These are phyloP conservation scores for Vitis labrusca DNA, from an alignment of 164 flowering plant genomes.

Conservation along the genomic window DNA sequence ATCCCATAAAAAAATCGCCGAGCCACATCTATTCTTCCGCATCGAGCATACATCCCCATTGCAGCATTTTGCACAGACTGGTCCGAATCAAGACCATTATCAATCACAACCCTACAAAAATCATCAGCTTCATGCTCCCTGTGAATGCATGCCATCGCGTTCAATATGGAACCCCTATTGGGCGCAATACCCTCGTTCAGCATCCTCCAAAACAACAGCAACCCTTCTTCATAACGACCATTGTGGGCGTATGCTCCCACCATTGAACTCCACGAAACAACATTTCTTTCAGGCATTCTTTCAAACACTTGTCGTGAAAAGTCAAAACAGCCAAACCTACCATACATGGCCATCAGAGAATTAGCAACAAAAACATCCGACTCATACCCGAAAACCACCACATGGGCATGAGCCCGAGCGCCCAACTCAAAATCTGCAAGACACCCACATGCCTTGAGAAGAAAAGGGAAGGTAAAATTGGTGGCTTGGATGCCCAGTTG, in stretches of 20 bases:
- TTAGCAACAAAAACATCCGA: conserved; percentile 27
- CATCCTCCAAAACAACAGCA: conserved; percentile 28
- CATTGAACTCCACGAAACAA: conserved; percentile 39
- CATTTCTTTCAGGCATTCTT: conserved; percentile 25
- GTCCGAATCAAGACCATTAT: conserved; percentile 18
- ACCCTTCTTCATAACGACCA: conserved; percentile 19
- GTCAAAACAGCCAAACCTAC: conserved; percentile 20
- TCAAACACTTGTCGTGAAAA: conserved; percentile 29
- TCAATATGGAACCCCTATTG: conserved; percentile 20
- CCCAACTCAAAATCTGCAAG: conserved; percentile 18
- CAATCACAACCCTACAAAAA: conserved; percentile 19
- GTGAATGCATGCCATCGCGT: conserved; percentile 27
- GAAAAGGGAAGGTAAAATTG: conserved; percentile 33
- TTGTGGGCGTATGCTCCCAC: conserved; percentile 30
- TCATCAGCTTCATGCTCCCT: conserved; percentile 19
- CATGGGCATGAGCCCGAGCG: conserved; percentile 15
- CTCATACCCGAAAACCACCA: conserved; percentile 17
- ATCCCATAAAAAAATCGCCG: conserved; percentile 21
- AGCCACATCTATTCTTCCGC: conserved; percentile 27
- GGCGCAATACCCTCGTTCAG: conserved; percentile 22
- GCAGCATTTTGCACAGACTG: conserved; percentile 26
- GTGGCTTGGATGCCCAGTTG: conserved; percentile 20
- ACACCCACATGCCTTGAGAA: conserved; percentile 32
- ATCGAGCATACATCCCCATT: conserved; percentile 30
- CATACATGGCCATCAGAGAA: conserved; percentile 37